These are phyloP conservation scores for Kazachstania sp. DNA, from an alignment of 1,139 yeast genomes.

Conservation along the genomic window DNA sequence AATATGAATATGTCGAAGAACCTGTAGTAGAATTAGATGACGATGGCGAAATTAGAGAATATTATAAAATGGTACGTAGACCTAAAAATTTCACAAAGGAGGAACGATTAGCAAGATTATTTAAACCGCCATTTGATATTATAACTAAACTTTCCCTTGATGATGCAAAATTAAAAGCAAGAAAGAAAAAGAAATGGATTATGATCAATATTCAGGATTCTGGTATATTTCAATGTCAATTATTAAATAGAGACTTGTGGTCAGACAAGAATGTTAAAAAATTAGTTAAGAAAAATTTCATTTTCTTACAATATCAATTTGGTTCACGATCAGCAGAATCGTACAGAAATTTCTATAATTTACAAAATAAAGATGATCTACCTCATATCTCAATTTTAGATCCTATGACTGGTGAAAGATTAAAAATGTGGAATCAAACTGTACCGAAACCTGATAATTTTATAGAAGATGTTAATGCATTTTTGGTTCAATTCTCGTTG, in stretches of 20 bases:
- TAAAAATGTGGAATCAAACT: constrained; percentile 58
- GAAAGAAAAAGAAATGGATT: constrained; percentile 63
- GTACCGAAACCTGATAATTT: constrained; percentile 54
- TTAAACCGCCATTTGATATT: constrained; percentile 90
- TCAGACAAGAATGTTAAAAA: constrained; percentile 59
- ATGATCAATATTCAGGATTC: constrained; percentile 80
- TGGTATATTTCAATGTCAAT: constrained; percentile 80
- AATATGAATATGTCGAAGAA: constrained; percentile 29
- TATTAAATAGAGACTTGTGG: constrained; percentile 91
- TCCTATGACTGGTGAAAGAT: constrained; percentile 93
- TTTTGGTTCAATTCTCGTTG: constrained; percentile 56
- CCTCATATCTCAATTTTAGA: constrained; percentile 93
- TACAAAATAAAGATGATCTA: constrained; percentile 39
- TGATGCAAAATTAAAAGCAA: constrained; percentile 61
- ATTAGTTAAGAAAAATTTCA: constrained; percentile 55
- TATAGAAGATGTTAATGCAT: constrained; percentile 51
- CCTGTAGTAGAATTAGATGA: constrained; percentile 30
- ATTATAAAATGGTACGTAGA: constrained; percentile 22
- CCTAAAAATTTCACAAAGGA: constrained; percentile 24
- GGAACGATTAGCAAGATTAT: constrained; percentile 61
- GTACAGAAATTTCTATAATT: constrained; percentile 64
- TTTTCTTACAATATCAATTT: constrained; percentile 72
- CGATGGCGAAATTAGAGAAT: constrained; percentile 29
- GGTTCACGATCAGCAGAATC: constrained; percentile 68
- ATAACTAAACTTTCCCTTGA: constrained; percentile 64